Base-by-base conservation (phyloP, 768 basidiomycete genomes). In the Gymnopilus dilepis region DNA sequence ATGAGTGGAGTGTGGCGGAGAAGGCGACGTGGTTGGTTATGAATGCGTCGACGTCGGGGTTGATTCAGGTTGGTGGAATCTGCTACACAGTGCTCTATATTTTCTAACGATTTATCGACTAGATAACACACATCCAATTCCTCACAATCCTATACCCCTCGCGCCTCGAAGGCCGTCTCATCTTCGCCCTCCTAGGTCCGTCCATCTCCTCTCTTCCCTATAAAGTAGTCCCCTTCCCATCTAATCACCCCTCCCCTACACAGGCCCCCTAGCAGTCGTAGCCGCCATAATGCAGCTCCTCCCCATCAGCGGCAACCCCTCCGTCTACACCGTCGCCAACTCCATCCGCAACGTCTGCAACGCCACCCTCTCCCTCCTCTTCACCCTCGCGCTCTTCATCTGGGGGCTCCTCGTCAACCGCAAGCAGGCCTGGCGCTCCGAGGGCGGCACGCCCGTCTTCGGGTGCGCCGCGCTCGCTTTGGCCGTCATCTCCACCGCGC, bases 71-170 rank as follows among this genome's bases (percentile, higher is more conserved):
- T 61, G 59, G 77, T 33, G 9, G 33, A 45, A 54, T 42, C 38
- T 11, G n/a, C 8, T 7, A 22, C 50, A 54, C 34, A 31, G 15
- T 40, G 9, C 6, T 7, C 22, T 33, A 11, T 28, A 41, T 4
- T 15, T 22, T 34, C 28, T n/a, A 17, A 40, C 9, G 4, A 40
- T 54, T 31, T 58, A 22, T 37, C 37, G 22, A 5, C 28, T 19
- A 98, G 94, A 91, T 95, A 52, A 97, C 97, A 0, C 96, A 99
- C 72, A 97, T 99, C 52, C 97, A 99, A 74, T 98, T 99, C 74
- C 82, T 99, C 56, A 97, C 97, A 6, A 83, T 99, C 11, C 82
- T 99, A 9, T 99, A 93, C 73, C 97, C 97, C 6, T 98, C 97
- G 21, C 79, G 84, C 24, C 83, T 97, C 22, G 97, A 99, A 77